These are phyloP conservation scores for Agarophyton chilense DNA, from an alignment of 23 red algal species.

Conservation along the genomic window DNA sequence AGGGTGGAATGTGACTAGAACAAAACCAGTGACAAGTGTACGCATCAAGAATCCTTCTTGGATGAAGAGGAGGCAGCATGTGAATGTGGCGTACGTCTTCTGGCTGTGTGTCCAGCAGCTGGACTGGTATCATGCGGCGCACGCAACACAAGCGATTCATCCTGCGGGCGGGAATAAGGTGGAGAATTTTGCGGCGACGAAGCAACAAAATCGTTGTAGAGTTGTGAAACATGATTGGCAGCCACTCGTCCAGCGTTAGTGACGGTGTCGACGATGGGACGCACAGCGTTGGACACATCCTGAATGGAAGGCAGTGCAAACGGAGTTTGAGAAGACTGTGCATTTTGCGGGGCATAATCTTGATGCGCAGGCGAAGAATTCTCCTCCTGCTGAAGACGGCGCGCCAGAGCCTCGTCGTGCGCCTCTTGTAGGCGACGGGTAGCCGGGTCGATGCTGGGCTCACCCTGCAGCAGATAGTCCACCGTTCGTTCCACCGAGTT, in stretches of 20 bases:
- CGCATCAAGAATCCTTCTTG: constrained; percentile 10
- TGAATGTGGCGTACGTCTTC: constrained; percentile 1
- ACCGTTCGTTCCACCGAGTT: constrained; percentile 61
- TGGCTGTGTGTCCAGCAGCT: background rate
- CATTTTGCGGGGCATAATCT: background rate
- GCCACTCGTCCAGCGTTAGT: constrained; percentile 39
- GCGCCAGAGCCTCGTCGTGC: constrained; percentile 61
- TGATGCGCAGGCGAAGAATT: background rate
- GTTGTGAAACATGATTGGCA: constrained; percentile 27
- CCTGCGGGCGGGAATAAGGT: background rate
- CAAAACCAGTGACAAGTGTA: background rate
- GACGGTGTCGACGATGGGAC: constrained; percentile 51
- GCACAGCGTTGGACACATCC: constrained; percentile 53
- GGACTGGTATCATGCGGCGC: background rate
- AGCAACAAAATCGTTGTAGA: constrained; percentile 42
- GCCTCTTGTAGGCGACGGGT: constrained; percentile 40
- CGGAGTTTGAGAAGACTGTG: constrained; percentile 3
- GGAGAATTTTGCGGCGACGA: background rate
- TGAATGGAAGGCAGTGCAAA: constrained; percentile 50
- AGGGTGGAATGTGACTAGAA: background rate
- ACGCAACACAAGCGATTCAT: constrained; percentile 52
- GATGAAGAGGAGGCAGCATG: constrained; percentile 25
- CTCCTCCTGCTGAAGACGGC: constrained; percentile 47
- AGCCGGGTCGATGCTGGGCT: constrained; percentile 4
- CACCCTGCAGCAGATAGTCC: constrained; percentile 38